These are phyloP conservation scores for Oryza brachyantha DNA, from an alignment of 176 grass and related monocot species.

Conservation along the genomic window DNA sequence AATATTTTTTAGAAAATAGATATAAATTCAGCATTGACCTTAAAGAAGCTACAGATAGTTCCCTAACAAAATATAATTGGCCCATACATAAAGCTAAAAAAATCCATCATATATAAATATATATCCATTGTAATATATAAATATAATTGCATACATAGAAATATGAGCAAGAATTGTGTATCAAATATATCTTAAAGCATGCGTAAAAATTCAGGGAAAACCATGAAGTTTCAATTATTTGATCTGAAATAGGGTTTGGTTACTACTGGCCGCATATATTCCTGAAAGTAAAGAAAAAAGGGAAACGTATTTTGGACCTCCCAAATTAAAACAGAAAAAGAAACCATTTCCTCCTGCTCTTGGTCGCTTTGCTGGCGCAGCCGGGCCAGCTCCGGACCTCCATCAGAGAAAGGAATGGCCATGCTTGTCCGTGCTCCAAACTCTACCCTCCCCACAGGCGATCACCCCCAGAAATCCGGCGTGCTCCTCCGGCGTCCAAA, in stretches of 20 bases:
- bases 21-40: too few relatives aligned
- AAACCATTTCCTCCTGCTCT: neutral
- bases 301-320: neutral
- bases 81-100: too few relatives aligned
- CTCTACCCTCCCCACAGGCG: neutral
- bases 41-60: too few relatives aligned
- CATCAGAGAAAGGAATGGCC: slow-evolving; percentile 26
- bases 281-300: neutral
- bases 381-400: neutral
- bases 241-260: neutral
- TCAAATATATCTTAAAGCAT: too few relatives aligned
- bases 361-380: neutral
- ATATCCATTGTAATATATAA: too few relatives aligned
- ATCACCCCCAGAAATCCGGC: neutral
- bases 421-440: slow-evolving; percentile 3
- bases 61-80: too few relatives aligned
- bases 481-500: neutral
- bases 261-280: neutral
- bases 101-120: too few relatives aligned
- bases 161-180: too few relatives aligned
- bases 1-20: too few relatives aligned
- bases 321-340: neutral
- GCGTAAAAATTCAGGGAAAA: too few relatives aligned
- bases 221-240: neutral
- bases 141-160: too few relatives aligned